These are phyloP conservation scores for Hyaloperonospora arabidopsidis DNA, from an alignment of 352 stramenopile genomes.

Conservation along the genomic window DNA sequence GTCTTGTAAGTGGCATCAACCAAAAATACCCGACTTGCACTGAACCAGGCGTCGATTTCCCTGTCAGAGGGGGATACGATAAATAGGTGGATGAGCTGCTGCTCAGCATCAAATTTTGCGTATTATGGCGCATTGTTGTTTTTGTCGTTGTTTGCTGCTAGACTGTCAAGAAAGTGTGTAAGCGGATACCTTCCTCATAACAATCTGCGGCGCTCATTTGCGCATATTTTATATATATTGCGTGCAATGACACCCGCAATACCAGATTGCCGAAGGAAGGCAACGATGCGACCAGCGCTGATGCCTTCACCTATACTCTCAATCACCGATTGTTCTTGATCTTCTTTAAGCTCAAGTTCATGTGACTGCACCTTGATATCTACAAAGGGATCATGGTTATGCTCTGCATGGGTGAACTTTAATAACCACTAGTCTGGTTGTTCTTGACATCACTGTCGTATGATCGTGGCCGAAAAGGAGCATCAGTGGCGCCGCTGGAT, in stretches of 20 bases:
- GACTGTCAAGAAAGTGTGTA: background rate
- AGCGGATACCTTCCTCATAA: background rate
- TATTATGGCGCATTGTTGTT: background rate
- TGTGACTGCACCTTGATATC: background rate
- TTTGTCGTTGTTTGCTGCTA: background rate
- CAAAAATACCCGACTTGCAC: background rate
- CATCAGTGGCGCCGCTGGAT: background rate
- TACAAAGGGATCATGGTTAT: background rate
- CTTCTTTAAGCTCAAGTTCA: background rate
- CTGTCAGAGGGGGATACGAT: background rate
- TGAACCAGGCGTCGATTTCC: background rate
- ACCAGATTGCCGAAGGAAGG: background rate
- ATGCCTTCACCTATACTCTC: background rate
- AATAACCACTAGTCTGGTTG: background rate
- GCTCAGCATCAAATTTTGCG: background rate
- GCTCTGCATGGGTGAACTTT: background rate
- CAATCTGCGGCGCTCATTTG: background rate
- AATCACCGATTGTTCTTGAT: background rate
- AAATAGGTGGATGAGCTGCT: background rate
- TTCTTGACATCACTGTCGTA: background rate
- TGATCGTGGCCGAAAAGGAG: background rate
- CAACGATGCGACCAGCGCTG: background rate
- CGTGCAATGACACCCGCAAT: background rate
- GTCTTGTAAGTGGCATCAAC: background rate
- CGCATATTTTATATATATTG: background rate